Conservation (phyloP, 192 early-diverging fungal genomes). For the Coemansia sp. region DNA sequence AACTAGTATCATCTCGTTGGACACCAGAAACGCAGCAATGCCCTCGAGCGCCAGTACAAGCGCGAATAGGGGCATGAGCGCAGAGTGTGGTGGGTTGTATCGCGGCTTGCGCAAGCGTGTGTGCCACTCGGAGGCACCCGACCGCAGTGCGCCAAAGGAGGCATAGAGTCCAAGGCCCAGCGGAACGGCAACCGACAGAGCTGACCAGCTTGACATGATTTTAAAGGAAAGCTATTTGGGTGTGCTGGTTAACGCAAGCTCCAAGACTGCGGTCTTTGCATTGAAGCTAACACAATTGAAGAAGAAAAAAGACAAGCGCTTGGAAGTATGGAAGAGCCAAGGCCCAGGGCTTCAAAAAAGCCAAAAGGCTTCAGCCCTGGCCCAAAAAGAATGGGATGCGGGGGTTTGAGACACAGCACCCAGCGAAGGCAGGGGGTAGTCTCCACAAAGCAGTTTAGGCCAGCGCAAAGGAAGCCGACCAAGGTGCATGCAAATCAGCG, state of each 20-base stretch:
- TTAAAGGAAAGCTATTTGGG: not conserved
- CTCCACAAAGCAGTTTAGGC: too few relatives aligned
- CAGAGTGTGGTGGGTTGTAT: slow-evolving; percentile 33
- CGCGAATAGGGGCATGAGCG: slow-evolving; percentile 29
- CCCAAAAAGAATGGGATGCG: too few relatives aligned
- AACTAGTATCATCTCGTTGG: slow-evolving; percentile 35
- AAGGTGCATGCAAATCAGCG: not conserved
- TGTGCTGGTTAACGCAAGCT: not conserved
- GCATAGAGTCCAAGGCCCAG: slow-evolving; percentile 28
- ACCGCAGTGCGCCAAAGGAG: slow-evolving; percentile 25
- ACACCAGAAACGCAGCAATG: slow-evolving; percentile 28
- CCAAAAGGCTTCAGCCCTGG: too few relatives aligned
- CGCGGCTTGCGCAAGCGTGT: slow-evolving; percentile 36
- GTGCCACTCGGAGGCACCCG: slow-evolving; percentile 29
- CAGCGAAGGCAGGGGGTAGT: too few relatives aligned
- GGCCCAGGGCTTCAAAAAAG: too few relatives aligned
- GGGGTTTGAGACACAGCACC: too few relatives aligned
- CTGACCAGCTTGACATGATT: slow-evolving; percentile 47
- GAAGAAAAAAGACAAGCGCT: not conserved
- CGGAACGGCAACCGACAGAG: slow-evolving; percentile 31
- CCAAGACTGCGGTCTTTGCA: not conserved
- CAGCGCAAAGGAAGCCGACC: too few relatives aligned
- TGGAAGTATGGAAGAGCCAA: not conserved
- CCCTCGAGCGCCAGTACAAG: slow-evolving; percentile 32
- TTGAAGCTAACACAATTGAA: slow-evolving; percentile 6